Conservation (phyloP, 495 filamentous ascomycete species). For the Darksidea phi region DNA sequence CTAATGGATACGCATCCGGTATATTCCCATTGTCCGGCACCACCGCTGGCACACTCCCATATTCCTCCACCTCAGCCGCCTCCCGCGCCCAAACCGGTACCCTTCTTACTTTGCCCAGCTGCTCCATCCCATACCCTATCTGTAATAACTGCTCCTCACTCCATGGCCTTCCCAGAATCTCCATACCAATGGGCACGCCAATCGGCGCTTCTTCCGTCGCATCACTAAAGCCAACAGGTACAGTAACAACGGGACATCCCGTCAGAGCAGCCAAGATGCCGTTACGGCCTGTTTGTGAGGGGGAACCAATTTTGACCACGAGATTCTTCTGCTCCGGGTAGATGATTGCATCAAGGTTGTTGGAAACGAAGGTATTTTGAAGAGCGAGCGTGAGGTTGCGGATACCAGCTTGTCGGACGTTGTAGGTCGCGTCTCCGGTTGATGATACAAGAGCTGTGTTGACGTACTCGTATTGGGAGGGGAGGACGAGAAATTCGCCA, state of each 20-base stretch:
- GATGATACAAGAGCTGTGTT: slow-evolving; percentile 51
- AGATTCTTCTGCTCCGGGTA: slow-evolving; percentile 68
- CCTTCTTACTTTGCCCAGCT: slow-evolving; percentile 48
- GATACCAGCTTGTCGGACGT: slow-evolving; percentile 46
- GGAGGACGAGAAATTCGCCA: slow-evolving; percentile 55
- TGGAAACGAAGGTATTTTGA: slow-evolving; percentile 47
- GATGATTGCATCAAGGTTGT: slow-evolving; percentile 57
- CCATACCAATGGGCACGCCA: slow-evolving; percentile 64
- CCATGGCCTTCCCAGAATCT: slow-evolving; percentile 59
- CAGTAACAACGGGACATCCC: slow-evolving; percentile 60
- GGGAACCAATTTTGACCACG: slow-evolving; percentile 56
- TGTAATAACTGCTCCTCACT: slow-evolving; percentile 55
- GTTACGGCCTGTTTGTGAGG: slow-evolving; percentile 59
- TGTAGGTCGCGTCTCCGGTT: slow-evolving; percentile 50
- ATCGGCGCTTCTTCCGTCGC: slow-evolving; percentile 48
- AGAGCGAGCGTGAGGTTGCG: slow-evolving; percentile 50
- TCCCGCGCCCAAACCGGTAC: slow-evolving; percentile 47
- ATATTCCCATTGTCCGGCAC: slow-evolving; percentile 46
- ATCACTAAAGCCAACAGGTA: slow-evolving; percentile 55
- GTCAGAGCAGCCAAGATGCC: slow-evolving; percentile 65
- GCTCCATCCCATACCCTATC: slow-evolving; percentile 48
- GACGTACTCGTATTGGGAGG: slow-evolving; percentile 54
- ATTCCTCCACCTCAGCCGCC: slow-evolving; percentile 41
- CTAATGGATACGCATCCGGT: slow-evolving; percentile 47
- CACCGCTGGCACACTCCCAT: slow-evolving; percentile 47